phyloP scores from a whole-genome alignment of 208 protist species.

The Novymonas esmeraldas region DNA sequence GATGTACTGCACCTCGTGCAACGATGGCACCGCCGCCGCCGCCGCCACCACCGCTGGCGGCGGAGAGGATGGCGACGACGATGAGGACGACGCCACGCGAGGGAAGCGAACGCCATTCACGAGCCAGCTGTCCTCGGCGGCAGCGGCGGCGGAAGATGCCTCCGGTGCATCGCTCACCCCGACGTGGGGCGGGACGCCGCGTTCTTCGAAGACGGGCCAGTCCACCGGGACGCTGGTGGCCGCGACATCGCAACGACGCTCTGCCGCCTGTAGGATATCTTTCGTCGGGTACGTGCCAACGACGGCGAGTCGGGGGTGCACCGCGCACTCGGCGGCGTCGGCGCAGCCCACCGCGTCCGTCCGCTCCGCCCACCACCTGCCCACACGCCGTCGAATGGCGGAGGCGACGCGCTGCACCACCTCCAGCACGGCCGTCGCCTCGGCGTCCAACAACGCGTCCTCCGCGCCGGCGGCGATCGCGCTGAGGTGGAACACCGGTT shows the following conservation, averaged over 20 bases:
- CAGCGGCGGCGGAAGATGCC: not conserved
- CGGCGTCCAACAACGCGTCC: slow-evolving; percentile 1
- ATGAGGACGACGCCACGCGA: slow-evolving; percentile 15
- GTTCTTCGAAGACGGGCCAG: slow-evolving; percentile 30
- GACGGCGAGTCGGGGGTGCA: slow-evolving; percentile 19
- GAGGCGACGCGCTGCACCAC: slow-evolving; percentile 31
- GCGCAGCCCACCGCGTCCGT: not conserved
- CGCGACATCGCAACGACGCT: slow-evolving; percentile 4
- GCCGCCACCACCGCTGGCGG: slow-evolving; percentile 6
- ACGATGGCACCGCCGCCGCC: not conserved
- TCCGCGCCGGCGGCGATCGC: slow-evolving; percentile 1
- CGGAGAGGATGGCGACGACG: not conserved
- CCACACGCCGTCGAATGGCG: slow-evolving; percentile 6
- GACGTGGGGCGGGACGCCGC: not conserved
- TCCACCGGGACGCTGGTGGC: slow-evolving; percentile 8
- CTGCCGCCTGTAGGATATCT: slow-evolving; percentile 18
- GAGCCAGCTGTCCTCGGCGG: slow-evolving; percentile 35
- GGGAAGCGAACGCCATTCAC: slow-evolving; percentile 74
- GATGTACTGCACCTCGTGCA: slow-evolving; percentile 53
- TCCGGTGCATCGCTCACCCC: not conserved
- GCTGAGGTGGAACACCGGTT: slow-evolving; percentile 51
- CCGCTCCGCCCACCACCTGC: slow-evolving; percentile 7
- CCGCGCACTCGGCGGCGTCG: not conserved
- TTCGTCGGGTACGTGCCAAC: slow-evolving; percentile 28
- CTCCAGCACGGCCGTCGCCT: slow-evolving; percentile 21